phyloP scores from a whole-genome alignment of 2,329 filamentous ascomycete species.

The Neopestalotiopsis sp. region DNA sequence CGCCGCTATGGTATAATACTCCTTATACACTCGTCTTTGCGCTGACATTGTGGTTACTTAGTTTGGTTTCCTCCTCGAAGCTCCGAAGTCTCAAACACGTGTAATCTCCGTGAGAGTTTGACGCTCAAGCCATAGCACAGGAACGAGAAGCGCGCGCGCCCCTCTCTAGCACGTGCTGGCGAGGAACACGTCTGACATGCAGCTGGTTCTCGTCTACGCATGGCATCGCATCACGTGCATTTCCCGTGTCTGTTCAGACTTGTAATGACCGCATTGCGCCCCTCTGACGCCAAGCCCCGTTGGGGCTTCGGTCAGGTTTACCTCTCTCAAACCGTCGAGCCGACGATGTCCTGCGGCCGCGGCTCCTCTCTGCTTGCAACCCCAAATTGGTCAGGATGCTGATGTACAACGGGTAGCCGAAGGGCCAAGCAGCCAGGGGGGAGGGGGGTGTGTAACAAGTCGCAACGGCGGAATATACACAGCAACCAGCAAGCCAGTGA shows the following conservation, averaged over 20 bases:
- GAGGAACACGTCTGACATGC: not conserved
- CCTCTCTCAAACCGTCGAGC: not conserved
- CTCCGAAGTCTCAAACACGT: slow-evolving; percentile 11
- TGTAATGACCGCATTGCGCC: no score
- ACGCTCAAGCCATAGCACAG: not conserved
- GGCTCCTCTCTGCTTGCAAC: not conserved
- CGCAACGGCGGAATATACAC: not conserved
- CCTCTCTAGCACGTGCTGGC: not conserved
- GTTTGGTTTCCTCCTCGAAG: not conserved
- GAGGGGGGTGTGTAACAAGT: not conserved
- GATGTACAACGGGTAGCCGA: no score
- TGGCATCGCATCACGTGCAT: slow-evolving; percentile 3
- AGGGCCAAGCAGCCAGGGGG: not conserved
- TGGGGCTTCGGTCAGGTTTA: slow-evolving; percentile 9
- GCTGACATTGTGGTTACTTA: not conserved
- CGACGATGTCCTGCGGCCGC: slow-evolving; percentile 18
- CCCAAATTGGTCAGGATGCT: not conserved
- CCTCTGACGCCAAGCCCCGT: slow-evolving; percentile 3
- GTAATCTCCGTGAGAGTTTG: slow-evolving; percentile 11
- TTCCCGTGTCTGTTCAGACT: not conserved
- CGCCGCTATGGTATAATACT: not conserved
- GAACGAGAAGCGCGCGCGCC: not conserved
- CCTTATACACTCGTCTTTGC: not conserved
- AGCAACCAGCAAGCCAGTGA: not conserved
- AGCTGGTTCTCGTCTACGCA: not conserved